A percentile compares a stretch with the other conserved stretches of the same genome.
Conservation (phyloP, 2,329 filamentous ascomycete species). For the Fusarium mundagurra region DNA sequence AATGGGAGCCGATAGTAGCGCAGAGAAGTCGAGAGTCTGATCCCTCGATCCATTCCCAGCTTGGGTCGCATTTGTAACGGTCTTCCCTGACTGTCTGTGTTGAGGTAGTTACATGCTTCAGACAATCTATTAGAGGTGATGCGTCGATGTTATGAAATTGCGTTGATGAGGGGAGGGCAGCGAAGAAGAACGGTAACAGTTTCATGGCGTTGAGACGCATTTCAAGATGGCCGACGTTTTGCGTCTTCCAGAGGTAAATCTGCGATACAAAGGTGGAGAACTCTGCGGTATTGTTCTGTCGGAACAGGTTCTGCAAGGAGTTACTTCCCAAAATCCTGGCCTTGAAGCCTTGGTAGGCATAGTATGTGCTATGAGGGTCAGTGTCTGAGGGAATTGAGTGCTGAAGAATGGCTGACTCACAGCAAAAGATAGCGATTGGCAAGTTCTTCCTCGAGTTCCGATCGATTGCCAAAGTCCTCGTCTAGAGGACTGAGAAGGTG, state of each 20-base stretch:
- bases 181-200: constrained; percentile 34
- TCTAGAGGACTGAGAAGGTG: constrained; percentile 26
- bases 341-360: constrained; percentile 34
- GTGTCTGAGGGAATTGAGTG: background rate
- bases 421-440: constrained; percentile 35
- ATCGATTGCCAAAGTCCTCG: background rate
- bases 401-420: background rate
- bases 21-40: constrained; percentile 31
- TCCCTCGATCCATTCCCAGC: constrained; percentile 36
- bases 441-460: constrained; percentile 29
- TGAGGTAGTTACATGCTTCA: constrained; percentile 18
- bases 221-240: constrained; percentile 31
- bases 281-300: background rate
- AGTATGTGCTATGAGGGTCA: constrained; percentile 13
- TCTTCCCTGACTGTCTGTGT: background rate
- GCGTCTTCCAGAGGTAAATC: constrained; percentile 28
- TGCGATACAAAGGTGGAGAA: constrained; percentile 27
- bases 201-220: constrained; percentile 26
- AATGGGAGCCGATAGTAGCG: constrained; percentile 24
- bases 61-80: constrained; percentile 18
- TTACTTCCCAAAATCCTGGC: constrained; percentile 28
- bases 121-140: constrained; percentile 11
- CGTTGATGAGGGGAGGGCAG: background rate
- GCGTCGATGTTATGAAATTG: constrained; percentile 28
- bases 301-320: constrained; percentile 12